A percentile compares a stretch with the other conserved stretches of the same genome.
Evolutionary conservation across 2,329 filamentous ascomycete species (phyloP).

Genomic region (Neurospora sp.): DNA sequence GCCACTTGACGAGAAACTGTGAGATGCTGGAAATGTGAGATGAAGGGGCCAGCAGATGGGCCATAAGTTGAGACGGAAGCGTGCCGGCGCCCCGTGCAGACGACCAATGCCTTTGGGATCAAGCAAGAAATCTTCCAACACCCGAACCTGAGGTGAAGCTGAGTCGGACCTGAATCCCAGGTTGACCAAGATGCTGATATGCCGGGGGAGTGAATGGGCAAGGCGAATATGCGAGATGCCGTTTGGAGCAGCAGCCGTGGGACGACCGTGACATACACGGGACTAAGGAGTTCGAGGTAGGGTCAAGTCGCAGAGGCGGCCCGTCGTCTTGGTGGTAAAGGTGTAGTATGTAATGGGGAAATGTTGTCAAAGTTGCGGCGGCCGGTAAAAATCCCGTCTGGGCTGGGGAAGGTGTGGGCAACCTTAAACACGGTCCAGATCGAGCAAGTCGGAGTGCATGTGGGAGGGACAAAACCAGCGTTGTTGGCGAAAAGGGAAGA

Average conservation of each 20-base stretch:
- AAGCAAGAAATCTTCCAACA: background rate
- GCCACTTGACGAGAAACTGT: slow-evolving; percentile 10
- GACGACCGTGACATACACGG: background rate
- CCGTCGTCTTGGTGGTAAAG: slow-evolving; percentile 3
- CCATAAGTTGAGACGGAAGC: slow-evolving; percentile 17
- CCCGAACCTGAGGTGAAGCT: background rate
- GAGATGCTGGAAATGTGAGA: slow-evolving; percentile 5
- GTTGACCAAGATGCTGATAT: slow-evolving; percentile 3
- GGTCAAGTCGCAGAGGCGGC: background rate
- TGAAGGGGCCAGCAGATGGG: slow-evolving; percentile 13
- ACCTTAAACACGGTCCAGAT: background rate
- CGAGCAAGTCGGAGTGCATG: slow-evolving; percentile 4
- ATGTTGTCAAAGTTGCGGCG: background rate
- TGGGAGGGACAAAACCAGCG: slow-evolving; percentile 1
- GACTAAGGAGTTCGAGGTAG: background rate
- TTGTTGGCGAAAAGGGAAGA: slow-evolving; percentile 3
- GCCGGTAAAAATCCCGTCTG: slow-evolving; percentile 1
- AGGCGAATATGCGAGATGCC: slow-evolving; percentile 3
- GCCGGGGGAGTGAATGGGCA: background rate
- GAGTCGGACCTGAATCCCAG: background rate
- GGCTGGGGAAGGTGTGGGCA: background rate
- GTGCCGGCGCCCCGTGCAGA: slow-evolving; percentile 12
- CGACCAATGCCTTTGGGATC: background rate
- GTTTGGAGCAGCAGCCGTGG: background rate
- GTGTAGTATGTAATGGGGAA: background rate